phyloP scores from a whole-genome alignment of 306 rosid genomes.

The Vachellia collinsii region DNA sequence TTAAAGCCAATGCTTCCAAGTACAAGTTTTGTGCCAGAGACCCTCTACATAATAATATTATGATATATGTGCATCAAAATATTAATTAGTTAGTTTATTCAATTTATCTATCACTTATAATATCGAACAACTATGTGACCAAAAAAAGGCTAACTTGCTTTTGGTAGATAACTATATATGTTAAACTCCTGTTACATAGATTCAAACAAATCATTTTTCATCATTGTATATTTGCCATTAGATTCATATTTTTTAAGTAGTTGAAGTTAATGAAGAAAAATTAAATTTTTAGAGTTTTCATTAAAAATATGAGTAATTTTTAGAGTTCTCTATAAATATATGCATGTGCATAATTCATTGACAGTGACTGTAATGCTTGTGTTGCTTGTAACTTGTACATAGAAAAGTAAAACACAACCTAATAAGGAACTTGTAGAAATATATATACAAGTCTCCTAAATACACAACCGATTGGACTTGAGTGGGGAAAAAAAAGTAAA shows the following conservation, averaged over 20 bases:
- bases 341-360: not conserved
- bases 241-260: not conserved
- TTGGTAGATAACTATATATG: not conserved
- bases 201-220: not conserved
- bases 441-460: not conserved
- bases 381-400: not conserved
- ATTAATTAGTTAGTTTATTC: not conserved
- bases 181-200: not conserved
- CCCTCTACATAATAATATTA: slow-evolving; percentile 46
- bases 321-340: too few relatives aligned
- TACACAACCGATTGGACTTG: not conserved
- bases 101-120: too few relatives aligned
- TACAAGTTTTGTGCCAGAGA: slow-evolving; percentile 64
- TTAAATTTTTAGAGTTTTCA: not conserved
- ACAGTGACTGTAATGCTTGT: not conserved
- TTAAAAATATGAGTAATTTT: not conserved
- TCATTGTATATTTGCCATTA: not conserved
- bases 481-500: not conserved
- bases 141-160: too few relatives aligned
- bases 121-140: too few relatives aligned
- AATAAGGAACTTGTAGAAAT: not conserved
- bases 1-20: slow-evolving; percentile 52
- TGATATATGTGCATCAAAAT: not conserved
- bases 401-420: not conserved
- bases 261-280: not conserved